Base-by-base conservation (phyloP, 2,329 filamentous ascomycete genomes). In the Plenodomus tracheiphilus region DNA sequence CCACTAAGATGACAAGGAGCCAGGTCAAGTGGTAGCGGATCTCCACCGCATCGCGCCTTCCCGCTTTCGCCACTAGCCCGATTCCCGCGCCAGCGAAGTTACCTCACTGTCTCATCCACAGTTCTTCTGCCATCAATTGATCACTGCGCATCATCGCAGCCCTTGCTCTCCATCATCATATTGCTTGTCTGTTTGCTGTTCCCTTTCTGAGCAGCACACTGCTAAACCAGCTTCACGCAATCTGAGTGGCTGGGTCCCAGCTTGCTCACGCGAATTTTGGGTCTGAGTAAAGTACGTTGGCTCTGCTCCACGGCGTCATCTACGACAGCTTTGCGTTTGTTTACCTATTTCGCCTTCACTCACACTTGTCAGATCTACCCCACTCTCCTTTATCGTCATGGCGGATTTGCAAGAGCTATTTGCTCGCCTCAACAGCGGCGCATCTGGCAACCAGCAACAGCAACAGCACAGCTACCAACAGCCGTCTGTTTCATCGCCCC, bases 401-500 rank as follows among this genome's bases (percentile, higher is more conserved):
- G 68, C 73, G 46, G 74, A 77, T 59, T 57, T 77, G 52, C 71
- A 75, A 50, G 75, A 76, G 63, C 66, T 77, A 37, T 72, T 76
- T 59, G 69, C 70, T 43, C 71, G 74, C 41, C 66, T 77, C 43
- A 75, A 74, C 60, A 68, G 67, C 37, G 62, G 68, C 54, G 58
- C 59, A 51, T 50, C 56, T 43, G 46, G 54, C 60, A 64, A 61
- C 49, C 60, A 60, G 9, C 51, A 60, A 30, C 65, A 62, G 16
- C 43, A 54, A 28, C 61, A 62, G 28, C 56, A 61, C 45, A 53
- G 56, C 43, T 54, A 58, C 41, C 81, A 84, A 59, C 79, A 79
- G 48, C 81, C 83, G 30, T 78, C 79, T 16, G 81, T 84, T 22
- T 81, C 82, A 13, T 84, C 83, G 36, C 79, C 81, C 30, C 66